Percentiles rank a stretch among this genome's conserved stretches.
Conservation (phyloP, 2,329 filamentous ascomycete species). For the Cercospora canescens region DNA sequence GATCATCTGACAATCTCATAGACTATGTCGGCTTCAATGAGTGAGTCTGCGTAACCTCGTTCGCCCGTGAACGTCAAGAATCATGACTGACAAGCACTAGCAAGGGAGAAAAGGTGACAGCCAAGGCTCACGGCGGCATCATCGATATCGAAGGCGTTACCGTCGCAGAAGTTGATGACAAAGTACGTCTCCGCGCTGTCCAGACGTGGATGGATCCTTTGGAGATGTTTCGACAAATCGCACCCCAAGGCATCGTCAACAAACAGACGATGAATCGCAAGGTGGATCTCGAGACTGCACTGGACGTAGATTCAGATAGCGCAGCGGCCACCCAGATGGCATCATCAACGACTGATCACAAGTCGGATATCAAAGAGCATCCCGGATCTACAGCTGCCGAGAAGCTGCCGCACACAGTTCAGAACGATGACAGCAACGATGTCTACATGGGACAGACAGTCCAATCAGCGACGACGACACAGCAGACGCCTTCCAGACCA, state of each 20-base stretch:
- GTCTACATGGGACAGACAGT: neutral
- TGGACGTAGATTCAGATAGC: conserved; percentile 10
- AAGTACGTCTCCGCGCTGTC: conserved; percentile 58
- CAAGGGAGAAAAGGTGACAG: conserved; percentile 62
- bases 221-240: conserved; percentile 67
- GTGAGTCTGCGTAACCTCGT: conserved; percentile 44
- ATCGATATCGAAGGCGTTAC: conserved; percentile 67
- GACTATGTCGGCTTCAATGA: conserved; percentile 66
- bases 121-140: conserved; percentile 59
- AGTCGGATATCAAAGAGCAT: neutral
- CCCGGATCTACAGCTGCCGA: neutral
- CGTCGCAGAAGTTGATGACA: conserved; percentile 62
- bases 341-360: neutral
- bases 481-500: neutral
- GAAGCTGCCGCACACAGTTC: neutral
- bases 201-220: conserved; percentile 68
- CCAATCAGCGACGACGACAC: neutral
- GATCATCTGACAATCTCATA: neutral
- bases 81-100: conserved; percentile 40
- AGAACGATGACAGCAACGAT: conserved; percentile 2
- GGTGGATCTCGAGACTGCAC: conserved; percentile 31
- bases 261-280: conserved; percentile 43
- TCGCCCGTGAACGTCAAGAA: neutral
- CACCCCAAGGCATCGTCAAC: conserved; percentile 50
- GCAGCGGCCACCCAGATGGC: neutral